Conservation (phyloP, 108 stramenopile species). For the Chaetoceros tenuissimus region DNA sequence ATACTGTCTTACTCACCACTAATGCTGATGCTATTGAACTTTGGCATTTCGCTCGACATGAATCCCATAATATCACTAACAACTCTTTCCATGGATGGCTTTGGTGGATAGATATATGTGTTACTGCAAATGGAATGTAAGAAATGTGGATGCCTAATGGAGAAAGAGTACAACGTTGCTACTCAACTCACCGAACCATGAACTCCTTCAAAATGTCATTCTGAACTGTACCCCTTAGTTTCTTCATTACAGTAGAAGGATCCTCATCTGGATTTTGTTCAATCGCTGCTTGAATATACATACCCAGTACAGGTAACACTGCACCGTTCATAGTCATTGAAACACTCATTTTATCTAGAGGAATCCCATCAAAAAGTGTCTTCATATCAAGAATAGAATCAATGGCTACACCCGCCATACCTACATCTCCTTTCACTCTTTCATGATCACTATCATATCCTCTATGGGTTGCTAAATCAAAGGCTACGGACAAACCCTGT, state of each 20-base stretch:
- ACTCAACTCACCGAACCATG: conserved; percentile 82
- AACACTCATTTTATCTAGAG: conserved; percentile 89
- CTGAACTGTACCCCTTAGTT: conserved; percentile 92
- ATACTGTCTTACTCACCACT: no score
- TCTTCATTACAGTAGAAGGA: conserved; percentile 33
- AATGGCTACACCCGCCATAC: conserved; percentile 98
- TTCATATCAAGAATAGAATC: conserved; percentile 95
- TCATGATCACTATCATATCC: conserved; percentile 97
- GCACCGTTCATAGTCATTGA: conserved; percentile 99
- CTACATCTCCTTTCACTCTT: conserved; percentile 94
- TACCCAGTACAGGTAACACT: conserved; percentile 89
- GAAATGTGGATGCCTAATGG: conserved; percentile 24
- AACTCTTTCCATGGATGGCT: conserved; percentile 79
- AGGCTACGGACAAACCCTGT: conserved; percentile 92
- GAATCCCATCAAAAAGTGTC: conserved; percentile 93
- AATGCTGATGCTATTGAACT: conserved; percentile 94
- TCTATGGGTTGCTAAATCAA: conserved; percentile 96
- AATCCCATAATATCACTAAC: conserved; percentile 93
- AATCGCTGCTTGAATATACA: conserved; percentile 91
- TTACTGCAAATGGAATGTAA: conserved; percentile 83
- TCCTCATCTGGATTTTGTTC: conserved; percentile 45
- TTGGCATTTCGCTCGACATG: conserved; percentile 90
- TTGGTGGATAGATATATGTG: conserved; percentile 95
- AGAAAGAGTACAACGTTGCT: conserved; percentile 48
- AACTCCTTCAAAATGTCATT: conserved; percentile 99